Evolutionary conservation across 2,329 filamentous ascomycete species (phyloP).

Genomic region (Ascochyta fabae): DNA sequence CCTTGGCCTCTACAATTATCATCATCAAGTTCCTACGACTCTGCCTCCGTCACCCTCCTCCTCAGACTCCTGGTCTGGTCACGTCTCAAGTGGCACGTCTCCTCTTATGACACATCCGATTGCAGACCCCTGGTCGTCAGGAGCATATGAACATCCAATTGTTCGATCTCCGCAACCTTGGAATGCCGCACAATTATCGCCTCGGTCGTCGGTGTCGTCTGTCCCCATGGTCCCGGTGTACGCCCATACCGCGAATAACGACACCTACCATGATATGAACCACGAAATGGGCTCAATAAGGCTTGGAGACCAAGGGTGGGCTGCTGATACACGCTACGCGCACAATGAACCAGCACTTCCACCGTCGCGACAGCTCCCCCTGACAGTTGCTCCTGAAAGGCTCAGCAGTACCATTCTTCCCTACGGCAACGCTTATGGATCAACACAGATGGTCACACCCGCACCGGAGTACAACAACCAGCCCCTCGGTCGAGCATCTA

Average conservation of each 20-base stretch:
- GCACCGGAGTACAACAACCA: conserved; percentile 22
- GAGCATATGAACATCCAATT: conserved; percentile 43
- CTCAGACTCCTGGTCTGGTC: conserved; percentile 41
- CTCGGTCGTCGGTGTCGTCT: conserved; percentile 45
- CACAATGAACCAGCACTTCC: conserved; percentile 20
- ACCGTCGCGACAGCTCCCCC: conserved; percentile 23
- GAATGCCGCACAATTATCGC: conserved; percentile 38
- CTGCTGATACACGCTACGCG: conserved; percentile 27
- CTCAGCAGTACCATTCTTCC: conserved; percentile 31
- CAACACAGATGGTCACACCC: conserved; percentile 21
- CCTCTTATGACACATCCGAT: conserved; percentile 39
- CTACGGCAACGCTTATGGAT: conserved; percentile 35
- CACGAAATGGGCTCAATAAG: conserved; percentile 14
- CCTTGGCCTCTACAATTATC: conserved; percentile 45
- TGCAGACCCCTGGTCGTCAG: conserved; percentile 41
- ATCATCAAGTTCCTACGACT: conserved; percentile 29
- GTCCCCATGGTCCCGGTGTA: conserved; percentile 41
- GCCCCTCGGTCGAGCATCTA: conserved; percentile 17
- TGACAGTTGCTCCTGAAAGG: conserved; percentile 45
- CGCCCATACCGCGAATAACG: conserved; percentile 41
- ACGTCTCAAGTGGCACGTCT: conserved; percentile 36
- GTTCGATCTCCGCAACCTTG: conserved; percentile 42
- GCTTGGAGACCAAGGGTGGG: conserved; percentile 38
- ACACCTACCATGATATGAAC: conserved; percentile 34
- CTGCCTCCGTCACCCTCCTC: conserved; percentile 47